phyloP scores from a whole-genome alignment of 768 basidiomycete species.

The Lactarius vividus region DNA sequence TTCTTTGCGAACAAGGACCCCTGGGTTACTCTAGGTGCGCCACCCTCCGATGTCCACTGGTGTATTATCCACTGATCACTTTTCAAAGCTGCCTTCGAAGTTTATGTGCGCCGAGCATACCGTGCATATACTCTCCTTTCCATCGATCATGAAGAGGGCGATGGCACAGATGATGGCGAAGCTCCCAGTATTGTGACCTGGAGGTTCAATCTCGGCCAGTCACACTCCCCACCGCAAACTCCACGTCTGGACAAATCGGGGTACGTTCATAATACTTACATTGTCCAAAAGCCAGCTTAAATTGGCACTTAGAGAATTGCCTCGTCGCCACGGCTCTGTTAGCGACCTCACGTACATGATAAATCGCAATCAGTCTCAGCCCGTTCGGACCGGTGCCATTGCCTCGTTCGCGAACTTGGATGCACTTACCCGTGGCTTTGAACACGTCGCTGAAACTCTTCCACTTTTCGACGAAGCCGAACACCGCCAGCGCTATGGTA shows the following conservation, averaged over 20 bases:
- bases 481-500: conserved; percentile 72
- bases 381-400: conserved; percentile 86
- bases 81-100: conserved; percentile 81
- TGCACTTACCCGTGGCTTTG: conserved; percentile 69
- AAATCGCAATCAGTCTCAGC: conserved; percentile 80
- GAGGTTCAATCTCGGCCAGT: conserved; percentile 93
- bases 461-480: conserved; percentile 73
- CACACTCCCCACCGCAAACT: conserved; percentile 82
- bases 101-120: conserved; percentile 94
- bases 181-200: conserved; percentile 79
- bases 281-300: background rate
- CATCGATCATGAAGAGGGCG: conserved; percentile 93
- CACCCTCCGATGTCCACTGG: background rate
- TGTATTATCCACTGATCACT: background rate
- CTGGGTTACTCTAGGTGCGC: conserved; percentile 77
- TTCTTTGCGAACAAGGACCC: conserved; percentile 91
- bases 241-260: conserved; percentile 54
- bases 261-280: conserved; percentile 36
- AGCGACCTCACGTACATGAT: conserved; percentile 95
- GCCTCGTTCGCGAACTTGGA: conserved; percentile 81
- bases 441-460: conserved; percentile 66
- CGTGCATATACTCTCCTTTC: conserved; percentile 89
- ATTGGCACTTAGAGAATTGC: conserved; percentile 41
- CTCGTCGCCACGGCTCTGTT: conserved; percentile 85
- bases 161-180: conserved; percentile 79